A percentile compares a stretch with the other conserved stretches of the same genome.
phyloP scores from a whole-genome alignment of 2,329 filamentous ascomycete species.

The Trichothecium roseum region DNA sequence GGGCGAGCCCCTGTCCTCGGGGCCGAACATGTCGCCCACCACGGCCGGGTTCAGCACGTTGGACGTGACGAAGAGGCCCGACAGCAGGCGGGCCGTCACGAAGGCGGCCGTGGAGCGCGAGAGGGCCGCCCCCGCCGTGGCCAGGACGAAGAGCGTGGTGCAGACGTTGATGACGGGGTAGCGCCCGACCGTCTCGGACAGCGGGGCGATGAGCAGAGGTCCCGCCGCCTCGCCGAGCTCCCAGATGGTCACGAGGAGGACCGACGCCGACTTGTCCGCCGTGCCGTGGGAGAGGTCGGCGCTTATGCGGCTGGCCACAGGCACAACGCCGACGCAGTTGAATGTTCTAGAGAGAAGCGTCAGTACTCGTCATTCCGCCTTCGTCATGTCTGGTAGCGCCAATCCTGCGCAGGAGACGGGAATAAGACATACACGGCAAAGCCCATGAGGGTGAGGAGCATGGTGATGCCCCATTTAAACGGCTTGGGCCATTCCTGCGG shows the following conservation, averaged over 20 bases:
- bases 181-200: slow-evolving; percentile 51
- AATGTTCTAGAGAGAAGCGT: slow-evolving; percentile 37
- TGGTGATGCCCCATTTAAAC: slow-evolving; percentile 44
- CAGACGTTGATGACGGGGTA: slow-evolving; percentile 41
- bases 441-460: slow-evolving; percentile 40
- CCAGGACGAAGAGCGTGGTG: slow-evolving; percentile 38
- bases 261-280: slow-evolving; percentile 33
- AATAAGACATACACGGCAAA: slow-evolving; percentile 39
- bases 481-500: slow-evolving; percentile 40
- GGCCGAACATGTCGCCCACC: slow-evolving; percentile 50
- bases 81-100: slow-evolving; percentile 43
- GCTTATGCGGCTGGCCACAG: slow-evolving; percentile 40
- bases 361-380: too few species aligned
- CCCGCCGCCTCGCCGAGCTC: slow-evolving; percentile 56
- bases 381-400: too few species aligned
- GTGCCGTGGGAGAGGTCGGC: slow-evolving; percentile 27
- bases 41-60: slow-evolving; percentile 55
- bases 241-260: slow-evolving; percentile 61
- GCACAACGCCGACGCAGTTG: slow-evolving; percentile 45
- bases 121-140: slow-evolving; percentile 36
- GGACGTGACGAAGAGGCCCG: slow-evolving; percentile 52
- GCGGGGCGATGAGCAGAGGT: slow-evolving; percentile 48
- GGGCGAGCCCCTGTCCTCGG: slow-evolving; percentile 45
- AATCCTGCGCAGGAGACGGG: too few species aligned
- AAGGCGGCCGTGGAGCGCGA: slow-evolving; percentile 34